Percentiles rank a stretch among this genome's conserved stretches.
Evolutionary conservation across 345 rosid species (phyloP).

Genomic region (Salix caprea): DNA sequence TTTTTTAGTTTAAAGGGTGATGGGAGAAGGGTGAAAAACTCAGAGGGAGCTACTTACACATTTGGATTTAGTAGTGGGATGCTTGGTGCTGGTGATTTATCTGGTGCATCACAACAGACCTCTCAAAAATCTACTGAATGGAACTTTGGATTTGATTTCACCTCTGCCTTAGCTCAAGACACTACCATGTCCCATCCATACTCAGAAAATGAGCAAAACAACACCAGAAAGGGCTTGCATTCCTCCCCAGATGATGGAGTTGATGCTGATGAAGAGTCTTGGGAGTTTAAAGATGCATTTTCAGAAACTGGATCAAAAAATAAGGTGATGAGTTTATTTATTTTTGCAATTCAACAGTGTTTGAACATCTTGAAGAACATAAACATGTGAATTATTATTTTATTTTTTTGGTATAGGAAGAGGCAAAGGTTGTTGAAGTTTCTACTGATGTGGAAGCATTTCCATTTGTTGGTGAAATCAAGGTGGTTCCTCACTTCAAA

Average conservation of each 20-base stretch:
- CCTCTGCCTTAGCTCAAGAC: constrained; percentile 17
- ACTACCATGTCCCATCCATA: constrained; percentile 8
- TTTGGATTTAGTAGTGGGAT: constrained; percentile 21
- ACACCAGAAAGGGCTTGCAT: constrained; percentile 9
- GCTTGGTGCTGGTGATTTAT: constrained; percentile 14
- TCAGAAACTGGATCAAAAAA: constrained; percentile 35
- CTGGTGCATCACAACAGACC: constrained; percentile 17
- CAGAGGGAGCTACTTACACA: not conserved
- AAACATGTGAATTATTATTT: not conserved
- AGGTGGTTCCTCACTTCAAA: constrained; percentile 18
- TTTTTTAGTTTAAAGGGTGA: constrained; percentile 29
- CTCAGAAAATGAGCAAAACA: constrained; percentile 22
- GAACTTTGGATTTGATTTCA: constrained; percentile 35
- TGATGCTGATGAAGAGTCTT: constrained; percentile 31
- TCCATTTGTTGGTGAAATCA: constrained; percentile 12
- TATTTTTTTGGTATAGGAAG: constrained; percentile 14
- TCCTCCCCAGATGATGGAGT: constrained; percentile 22
- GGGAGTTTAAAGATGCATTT: constrained; percentile 48
- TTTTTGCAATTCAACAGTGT: not conserved
- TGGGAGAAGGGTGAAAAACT: constrained; percentile 15
- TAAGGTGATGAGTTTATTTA: constrained; percentile 36
- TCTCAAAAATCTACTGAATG: constrained; percentile 31
- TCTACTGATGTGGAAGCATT: constrained; percentile 17
- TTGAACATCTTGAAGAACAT: constrained; percentile 2
- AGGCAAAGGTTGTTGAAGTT: constrained; percentile 15